Percentiles rank a stretch among this genome's conserved stretches.
Conservation (phyloP, 2,329 filamentous ascomycete species). For the Trichoderma aggressivum region DNA sequence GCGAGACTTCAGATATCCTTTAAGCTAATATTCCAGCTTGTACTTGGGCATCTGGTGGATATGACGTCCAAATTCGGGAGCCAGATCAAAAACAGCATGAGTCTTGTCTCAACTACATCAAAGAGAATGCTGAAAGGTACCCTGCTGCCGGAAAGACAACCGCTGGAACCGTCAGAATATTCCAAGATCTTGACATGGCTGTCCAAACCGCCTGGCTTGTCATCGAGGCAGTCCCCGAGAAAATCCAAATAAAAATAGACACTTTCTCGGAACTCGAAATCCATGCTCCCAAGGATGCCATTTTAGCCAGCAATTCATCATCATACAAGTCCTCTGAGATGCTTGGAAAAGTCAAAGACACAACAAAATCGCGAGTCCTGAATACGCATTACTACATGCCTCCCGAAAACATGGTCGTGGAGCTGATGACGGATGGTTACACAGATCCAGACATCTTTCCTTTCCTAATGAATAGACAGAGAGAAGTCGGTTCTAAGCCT, state of each 20-base stretch:
- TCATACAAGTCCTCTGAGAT: not conserved
- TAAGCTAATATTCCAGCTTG: not conserved
- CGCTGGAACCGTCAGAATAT: not conserved
- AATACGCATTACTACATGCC: constrained; percentile 1
- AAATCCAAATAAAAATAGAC: not conserved
- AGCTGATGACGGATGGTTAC: not conserved
- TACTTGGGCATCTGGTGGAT: not conserved
- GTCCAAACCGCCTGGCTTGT: not conserved
- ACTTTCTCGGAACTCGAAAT: not conserved
- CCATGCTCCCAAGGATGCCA: not conserved
- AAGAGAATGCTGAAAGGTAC: not conserved
- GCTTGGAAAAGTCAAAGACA: not conserved
- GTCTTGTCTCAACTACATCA: not conserved
- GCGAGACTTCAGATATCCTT: not conserved
- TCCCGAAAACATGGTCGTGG: not conserved
- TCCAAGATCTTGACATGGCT: not conserved
- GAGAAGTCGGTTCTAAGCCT: not conserved
- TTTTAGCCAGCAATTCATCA: not conserved
- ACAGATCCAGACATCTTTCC: not conserved
- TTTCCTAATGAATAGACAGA: constrained; percentile 2
- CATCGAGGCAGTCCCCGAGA: not conserved
- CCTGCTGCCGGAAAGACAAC: not conserved
- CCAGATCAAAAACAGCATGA: not conserved
- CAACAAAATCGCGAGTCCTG: not conserved
- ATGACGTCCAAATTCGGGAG: not conserved